Percentiles rank a stretch among this genome's conserved stretches.
These are phyloP conservation scores for Poa pratensis DNA, from an alignment of 176 grass and related monocot genomes.

Conservation along the genomic window DNA sequence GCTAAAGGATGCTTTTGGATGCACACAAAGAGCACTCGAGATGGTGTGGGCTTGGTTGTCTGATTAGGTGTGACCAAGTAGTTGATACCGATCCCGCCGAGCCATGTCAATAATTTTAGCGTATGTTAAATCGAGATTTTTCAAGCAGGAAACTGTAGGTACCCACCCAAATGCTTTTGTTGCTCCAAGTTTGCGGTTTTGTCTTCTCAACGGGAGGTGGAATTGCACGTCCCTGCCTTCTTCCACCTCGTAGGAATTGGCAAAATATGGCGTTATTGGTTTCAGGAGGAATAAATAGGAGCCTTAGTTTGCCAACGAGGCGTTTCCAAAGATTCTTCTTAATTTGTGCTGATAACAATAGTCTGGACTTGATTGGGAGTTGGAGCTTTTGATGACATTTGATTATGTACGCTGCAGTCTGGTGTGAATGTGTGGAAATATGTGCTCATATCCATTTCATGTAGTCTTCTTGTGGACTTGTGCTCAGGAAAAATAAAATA, in stretches of 20 bases:
- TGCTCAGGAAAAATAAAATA: background rate
- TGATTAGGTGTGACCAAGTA: slow-evolving; percentile 15
- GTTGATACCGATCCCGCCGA: slow-evolving; percentile 8
- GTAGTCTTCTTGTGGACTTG: background rate
- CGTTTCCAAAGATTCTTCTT: background rate
- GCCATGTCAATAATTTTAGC: background rate
- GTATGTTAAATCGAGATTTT: background rate
- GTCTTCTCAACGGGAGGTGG: slow-evolving; percentile 3
- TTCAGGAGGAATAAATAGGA: slow-evolving; percentile 1
- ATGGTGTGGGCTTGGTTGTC: background rate
- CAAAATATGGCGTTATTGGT: background rate
- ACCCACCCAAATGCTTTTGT: slow-evolving; percentile 3
- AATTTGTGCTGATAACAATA: background rate
- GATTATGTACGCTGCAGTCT: background rate
- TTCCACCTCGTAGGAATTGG: background rate
- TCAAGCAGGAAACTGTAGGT: background rate
- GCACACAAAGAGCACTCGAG: background rate
- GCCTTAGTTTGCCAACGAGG: background rate
- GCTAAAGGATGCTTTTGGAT: background rate
- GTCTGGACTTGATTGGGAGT: background rate
- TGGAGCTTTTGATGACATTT: slow-evolving; percentile 21
- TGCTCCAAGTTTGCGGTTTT: background rate
- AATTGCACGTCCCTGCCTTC: slow-evolving; percentile 15
- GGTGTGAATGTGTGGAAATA: background rate
- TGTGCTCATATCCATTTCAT: background rate